Evolutionary conservation across 2,329 filamentous ascomycete species (phyloP).

Genomic region (Lasiodiplodia theobromae): DNA sequence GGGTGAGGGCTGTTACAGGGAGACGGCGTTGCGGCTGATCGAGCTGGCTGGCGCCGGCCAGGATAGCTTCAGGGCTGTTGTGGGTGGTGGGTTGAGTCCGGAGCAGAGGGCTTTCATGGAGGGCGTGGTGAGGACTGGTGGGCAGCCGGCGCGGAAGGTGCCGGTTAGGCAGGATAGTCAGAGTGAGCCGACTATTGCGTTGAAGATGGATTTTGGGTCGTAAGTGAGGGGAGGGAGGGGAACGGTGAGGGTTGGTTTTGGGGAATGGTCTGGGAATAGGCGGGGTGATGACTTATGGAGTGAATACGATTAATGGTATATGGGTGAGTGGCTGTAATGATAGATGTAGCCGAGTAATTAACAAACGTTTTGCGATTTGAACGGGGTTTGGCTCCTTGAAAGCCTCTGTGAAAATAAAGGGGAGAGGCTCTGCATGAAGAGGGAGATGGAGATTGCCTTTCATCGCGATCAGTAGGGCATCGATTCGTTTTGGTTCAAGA

Average conservation of each 20-base stretch:
- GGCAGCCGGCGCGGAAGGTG: conserved; percentile 48
- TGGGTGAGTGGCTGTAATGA: neutral
- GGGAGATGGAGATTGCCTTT: too few species aligned
- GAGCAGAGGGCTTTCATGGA: conserved; percentile 81
- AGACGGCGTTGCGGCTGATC: conserved; percentile 78
- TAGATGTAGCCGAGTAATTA: neutral
- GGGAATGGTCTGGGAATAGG: too few species aligned
- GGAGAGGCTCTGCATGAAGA: too few species aligned
- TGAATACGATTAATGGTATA: too few species aligned
- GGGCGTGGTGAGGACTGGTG: conserved; percentile 71
- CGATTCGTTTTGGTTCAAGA: too few species aligned
- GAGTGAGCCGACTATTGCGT: conserved; percentile 78
- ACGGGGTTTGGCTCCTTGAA: too few species aligned
- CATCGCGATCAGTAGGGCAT: too few species aligned
- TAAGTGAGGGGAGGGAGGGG: too few species aligned
- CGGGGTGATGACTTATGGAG: too few species aligned
- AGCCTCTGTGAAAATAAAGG: too few species aligned
- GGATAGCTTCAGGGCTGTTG: conserved; percentile 73
- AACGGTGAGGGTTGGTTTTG: neutral
- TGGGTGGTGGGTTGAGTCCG: conserved; percentile 69
- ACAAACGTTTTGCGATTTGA: neutral
- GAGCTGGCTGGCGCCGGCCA: conserved; percentile 83
- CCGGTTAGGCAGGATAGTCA: conserved; percentile 59
- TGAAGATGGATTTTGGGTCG: conserved; percentile 84
- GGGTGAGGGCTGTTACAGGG: conserved; percentile 64